These are phyloP conservation scores for Arthrobotrys iridis DNA, from an alignment of 2,329 filamentous ascomycete species.

Conservation along the genomic window DNA sequence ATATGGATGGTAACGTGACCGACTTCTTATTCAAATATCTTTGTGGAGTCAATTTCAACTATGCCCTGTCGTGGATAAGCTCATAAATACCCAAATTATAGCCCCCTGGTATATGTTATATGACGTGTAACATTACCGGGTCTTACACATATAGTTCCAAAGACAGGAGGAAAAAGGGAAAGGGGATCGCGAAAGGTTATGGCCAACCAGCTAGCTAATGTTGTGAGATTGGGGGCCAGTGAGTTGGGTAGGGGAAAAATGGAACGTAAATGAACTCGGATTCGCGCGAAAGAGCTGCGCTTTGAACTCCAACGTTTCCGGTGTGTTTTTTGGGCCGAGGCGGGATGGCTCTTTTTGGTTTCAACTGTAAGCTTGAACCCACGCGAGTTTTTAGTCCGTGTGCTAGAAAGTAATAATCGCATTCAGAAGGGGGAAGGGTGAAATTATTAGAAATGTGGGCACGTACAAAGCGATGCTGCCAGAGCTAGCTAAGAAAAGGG, in stretches of 20 bases:
- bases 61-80: slow-evolving; percentile 19
- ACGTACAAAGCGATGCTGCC: slow-evolving; percentile 34
- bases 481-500: too few species aligned
- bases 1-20: slow-evolving; percentile 30
- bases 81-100: slow-evolving; percentile 46
- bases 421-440: slow-evolving; percentile 14
- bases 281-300: slow-evolving; percentile 25
- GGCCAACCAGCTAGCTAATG: background rate
- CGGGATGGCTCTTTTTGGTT: slow-evolving; percentile 31
- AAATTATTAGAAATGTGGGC: slow-evolving; percentile 22
- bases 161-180: background rate
- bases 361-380: slow-evolving; percentile 29
- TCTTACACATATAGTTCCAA: slow-evolving; percentile 21
- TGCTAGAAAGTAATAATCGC: slow-evolving; percentile 23
- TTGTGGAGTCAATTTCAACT: slow-evolving; percentile 8
- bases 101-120: slow-evolving; percentile 38
- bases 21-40: slow-evolving; percentile 12
- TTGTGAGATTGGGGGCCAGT: background rate
- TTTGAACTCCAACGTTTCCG: slow-evolving; percentile 15
- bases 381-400: slow-evolving; percentile 28
- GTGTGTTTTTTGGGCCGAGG: slow-evolving; percentile 13
- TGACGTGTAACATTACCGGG: slow-evolving; percentile 48
- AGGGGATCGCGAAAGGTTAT: background rate
- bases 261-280: background rate
- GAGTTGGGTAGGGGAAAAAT: background rate